These are phyloP conservation scores for Mortierella sp. DNA, from an alignment of 371 early-diverging fungal species.

Conservation along the genomic window DNA sequence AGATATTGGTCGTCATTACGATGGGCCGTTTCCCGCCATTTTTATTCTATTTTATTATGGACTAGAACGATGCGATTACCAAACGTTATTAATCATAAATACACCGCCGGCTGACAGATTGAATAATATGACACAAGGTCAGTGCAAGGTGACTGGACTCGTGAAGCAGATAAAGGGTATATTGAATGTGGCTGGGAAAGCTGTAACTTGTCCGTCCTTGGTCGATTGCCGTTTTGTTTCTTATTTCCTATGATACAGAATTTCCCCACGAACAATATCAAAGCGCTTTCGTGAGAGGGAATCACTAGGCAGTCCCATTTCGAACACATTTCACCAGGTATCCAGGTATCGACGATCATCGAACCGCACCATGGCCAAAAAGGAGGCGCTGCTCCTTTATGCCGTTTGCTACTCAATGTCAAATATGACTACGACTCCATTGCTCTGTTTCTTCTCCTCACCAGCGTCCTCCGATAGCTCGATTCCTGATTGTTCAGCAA, in stretches of 20 bases:
- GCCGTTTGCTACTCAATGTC: constrained; percentile 30
- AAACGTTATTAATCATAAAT: not conserved
- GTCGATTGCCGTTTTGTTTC: not conserved
- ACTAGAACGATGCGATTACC: not conserved
- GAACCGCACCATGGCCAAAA: not conserved
- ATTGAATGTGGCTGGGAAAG: not conserved
- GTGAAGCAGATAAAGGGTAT: not conserved
- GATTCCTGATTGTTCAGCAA: constrained; percentile 33
- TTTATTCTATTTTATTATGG: not conserved
- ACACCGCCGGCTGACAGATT: not conserved
- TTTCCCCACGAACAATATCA: not conserved
- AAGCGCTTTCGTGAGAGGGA: not conserved
- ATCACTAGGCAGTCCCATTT: not conserved
- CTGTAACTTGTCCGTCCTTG: not conserved
- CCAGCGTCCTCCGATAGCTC: constrained; percentile 29
- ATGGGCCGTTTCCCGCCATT: constrained; percentile 2
- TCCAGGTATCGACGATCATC: not conserved
- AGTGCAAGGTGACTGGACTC: not conserved
- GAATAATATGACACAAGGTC: not conserved
- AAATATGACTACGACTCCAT: constrained; percentile 32
- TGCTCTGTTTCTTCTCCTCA: constrained; percentile 19
- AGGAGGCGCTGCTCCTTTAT: not conserved
- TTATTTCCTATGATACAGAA: not conserved
- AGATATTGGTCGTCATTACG: constrained; percentile 4
- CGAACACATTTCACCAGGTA: not conserved